phyloP scores from a whole-genome alignment of 2,329 filamentous ascomycete species.

The Arthrobotrys sinensis region DNA sequence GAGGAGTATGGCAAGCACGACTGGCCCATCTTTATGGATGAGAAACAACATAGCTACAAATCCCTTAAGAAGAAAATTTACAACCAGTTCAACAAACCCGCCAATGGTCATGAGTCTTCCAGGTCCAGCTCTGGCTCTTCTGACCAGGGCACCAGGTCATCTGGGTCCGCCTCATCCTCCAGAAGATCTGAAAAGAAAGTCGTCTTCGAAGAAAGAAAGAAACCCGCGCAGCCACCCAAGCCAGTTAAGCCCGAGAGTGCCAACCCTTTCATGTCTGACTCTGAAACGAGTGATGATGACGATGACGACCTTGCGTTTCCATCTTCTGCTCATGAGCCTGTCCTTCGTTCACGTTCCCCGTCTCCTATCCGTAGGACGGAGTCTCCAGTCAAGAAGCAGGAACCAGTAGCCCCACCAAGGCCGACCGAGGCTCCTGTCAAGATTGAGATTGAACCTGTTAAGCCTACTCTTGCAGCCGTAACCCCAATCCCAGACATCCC shows the following conservation, averaged over 20 bases:
- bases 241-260: slow-evolving; percentile 36
- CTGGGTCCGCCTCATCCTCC: slow-evolving; percentile 44
- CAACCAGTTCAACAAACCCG: slow-evolving; percentile 59
- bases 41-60: slow-evolving; percentile 64
- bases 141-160: slow-evolving; percentile 50
- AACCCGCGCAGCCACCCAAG: slow-evolving; percentile 22
- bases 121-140: slow-evolving; percentile 59
- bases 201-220: slow-evolving; percentile 28
- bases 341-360: slow-evolving; percentile 42
- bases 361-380: slow-evolving; percentile 43
- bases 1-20: slow-evolving; percentile 63
- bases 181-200: slow-evolving; percentile 41
- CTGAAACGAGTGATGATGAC: slow-evolving; percentile 43
- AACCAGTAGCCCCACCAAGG: slow-evolving; percentile 43
- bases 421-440: slow-evolving; percentile 36
- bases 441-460: slow-evolving; percentile 32
- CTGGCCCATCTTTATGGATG: slow-evolving; percentile 64
- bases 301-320: slow-evolving; percentile 42
- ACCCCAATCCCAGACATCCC: slow-evolving; percentile 5
- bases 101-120: slow-evolving; percentile 46
- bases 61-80: slow-evolving; percentile 62
- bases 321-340: slow-evolving; percentile 19
- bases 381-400: slow-evolving; percentile 48
- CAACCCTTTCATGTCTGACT: slow-evolving; percentile 58
- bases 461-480: slow-evolving; percentile 11